A percentile compares a stretch with the other conserved stretches of the same genome.
phyloP scores from a whole-genome alignment of 371 early-diverging fungal genomes.

The Sporodiniella umbellata region DNA sequence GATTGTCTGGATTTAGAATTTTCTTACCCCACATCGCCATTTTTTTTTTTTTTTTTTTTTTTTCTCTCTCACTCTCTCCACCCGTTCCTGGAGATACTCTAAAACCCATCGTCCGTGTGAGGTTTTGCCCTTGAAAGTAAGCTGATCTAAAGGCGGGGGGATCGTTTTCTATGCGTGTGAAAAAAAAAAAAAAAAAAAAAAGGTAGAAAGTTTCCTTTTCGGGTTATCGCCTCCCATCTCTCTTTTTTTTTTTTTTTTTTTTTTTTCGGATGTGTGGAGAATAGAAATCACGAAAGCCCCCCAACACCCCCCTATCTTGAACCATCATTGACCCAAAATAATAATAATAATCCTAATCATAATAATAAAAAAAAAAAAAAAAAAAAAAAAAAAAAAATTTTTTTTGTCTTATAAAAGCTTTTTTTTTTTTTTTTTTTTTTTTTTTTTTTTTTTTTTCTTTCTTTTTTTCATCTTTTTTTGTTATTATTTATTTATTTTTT shows the following conservation, averaged over 20 bases:
- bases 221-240: not conserved
- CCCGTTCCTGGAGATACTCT: too few species aligned
- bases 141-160: too few species aligned
- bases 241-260: too few species aligned
- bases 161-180: too few species aligned
- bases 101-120: too few species aligned
- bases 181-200: too few species aligned
- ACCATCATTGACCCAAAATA: not conserved
- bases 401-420: too few species aligned
- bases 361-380: too few species aligned
- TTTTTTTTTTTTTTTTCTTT: conserved; percentile 3
- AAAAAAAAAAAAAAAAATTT: too few species aligned
- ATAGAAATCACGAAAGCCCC: too few species aligned
- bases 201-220: conserved; percentile 1
- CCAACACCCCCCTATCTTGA: not conserved
- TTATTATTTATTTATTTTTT: conserved; percentile 27
- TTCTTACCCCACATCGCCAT: not conserved
- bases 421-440: conserved; percentile 4
- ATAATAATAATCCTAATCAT: too few species aligned
- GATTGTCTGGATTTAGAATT: not conserved
- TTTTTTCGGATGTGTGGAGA: conserved; percentile 1
- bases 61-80: not conserved
- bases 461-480: not conserved
- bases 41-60: not conserved
- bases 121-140: too few species aligned